Conservation (phyloP, 768 basidiomycete genomes). For the Auricularia cornea region DNA sequence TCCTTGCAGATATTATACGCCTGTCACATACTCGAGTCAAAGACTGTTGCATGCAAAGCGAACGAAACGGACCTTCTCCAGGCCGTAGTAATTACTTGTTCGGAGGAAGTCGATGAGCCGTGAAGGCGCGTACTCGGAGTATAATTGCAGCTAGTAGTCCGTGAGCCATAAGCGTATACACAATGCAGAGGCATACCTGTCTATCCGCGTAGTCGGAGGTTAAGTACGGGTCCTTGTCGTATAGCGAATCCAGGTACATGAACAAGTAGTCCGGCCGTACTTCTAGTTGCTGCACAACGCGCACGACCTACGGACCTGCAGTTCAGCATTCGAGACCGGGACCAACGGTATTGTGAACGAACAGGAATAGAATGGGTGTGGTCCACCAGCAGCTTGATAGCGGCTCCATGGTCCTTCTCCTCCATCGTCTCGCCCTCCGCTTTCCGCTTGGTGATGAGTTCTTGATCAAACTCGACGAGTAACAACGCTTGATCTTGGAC, state of each 20-base stretch:
- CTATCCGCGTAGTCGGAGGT: slow-evolving; percentile 76
- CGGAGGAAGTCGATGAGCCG: slow-evolving; percentile 86
- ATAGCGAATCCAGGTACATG: slow-evolving; percentile 85
- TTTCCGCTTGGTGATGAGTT: slow-evolving; percentile 55
- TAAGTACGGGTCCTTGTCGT: slow-evolving; percentile 76
- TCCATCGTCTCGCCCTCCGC: slow-evolving; percentile 33
- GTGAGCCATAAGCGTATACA: neutral
- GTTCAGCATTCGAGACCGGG: neutral
- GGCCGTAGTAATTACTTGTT: slow-evolving; percentile 82
- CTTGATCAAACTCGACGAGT: slow-evolving; percentile 91
- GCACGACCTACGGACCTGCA: slow-evolving; percentile 49
- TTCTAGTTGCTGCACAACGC: slow-evolving; percentile 83
- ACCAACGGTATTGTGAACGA: slow-evolving; percentile 17
- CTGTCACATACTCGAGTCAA: slow-evolving; percentile 29
- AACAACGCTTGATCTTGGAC: slow-evolving; percentile 89
- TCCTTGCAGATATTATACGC: slow-evolving; percentile 82
- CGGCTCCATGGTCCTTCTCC: slow-evolving; percentile 49
- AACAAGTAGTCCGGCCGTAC: slow-evolving; percentile 75
- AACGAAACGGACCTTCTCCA: slow-evolving; percentile 54
- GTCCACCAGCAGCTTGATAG: slow-evolving; percentile 81
- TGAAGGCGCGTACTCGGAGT: slow-evolving; percentile 75
- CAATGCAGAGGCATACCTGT: slow-evolving; percentile 41
- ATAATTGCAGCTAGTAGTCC: slow-evolving; percentile 65
- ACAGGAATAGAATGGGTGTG: slow-evolving; percentile 96
- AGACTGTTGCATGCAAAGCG: neutral